Percentiles rank a stretch among this genome's conserved stretches.
Evolutionary conservation across 345 rosid species (phyloP).

Genomic region (Citrus cavaleriei): DNA sequence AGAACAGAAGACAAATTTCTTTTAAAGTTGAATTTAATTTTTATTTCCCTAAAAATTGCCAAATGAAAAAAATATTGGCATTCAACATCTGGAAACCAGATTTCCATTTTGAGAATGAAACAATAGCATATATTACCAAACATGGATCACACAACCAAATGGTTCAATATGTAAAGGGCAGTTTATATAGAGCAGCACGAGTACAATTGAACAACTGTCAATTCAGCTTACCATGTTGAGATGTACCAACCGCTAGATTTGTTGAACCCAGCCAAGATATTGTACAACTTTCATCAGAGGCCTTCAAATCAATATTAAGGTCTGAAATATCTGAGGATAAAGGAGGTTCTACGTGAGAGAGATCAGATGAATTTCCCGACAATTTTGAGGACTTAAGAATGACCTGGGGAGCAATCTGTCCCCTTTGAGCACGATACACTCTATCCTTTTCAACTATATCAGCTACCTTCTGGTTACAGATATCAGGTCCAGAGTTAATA

Average conservation of each 20-base stretch:
- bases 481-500: constrained; percentile 64
- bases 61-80: background rate
- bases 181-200: background rate
- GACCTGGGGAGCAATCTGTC: constrained; percentile 66
- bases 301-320: constrained; percentile 15
- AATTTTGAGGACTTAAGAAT: constrained; percentile 34
- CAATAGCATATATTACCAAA: background rate
- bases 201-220: too few species aligned
- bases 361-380: constrained; percentile 10
- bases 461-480: constrained; percentile 83
- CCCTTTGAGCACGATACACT: constrained; percentile 76
- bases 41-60: background rate
- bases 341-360: constrained; percentile 12
- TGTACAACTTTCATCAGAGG: constrained; percentile 25
- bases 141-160: background rate
- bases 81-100: background rate
- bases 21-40: background rate
- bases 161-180: background rate
- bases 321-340: constrained; percentile 20
- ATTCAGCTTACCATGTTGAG: constrained; percentile 44
- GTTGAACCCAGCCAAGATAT: constrained; percentile 72
- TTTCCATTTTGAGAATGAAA: background rate
- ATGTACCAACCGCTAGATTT: constrained; percentile 55
- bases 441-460: constrained; percentile 81
- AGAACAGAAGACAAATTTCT: background rate